These are phyloP conservation scores for Annulohypoxylon bovei DNA, from an alignment of 495 filamentous ascomycete genomes.

Conservation along the genomic window DNA sequence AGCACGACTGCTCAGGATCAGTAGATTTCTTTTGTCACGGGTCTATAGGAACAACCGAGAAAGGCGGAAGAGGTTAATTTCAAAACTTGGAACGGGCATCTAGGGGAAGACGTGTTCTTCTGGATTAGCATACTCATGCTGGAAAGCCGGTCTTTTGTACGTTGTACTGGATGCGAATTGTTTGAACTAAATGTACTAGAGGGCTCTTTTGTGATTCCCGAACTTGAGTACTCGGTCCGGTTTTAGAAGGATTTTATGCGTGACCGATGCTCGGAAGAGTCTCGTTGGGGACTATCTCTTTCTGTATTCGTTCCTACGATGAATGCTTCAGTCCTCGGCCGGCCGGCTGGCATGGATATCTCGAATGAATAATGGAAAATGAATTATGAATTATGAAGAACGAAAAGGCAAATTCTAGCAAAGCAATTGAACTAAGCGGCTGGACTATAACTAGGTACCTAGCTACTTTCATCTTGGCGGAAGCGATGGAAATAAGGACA, in stretches of 20 bases:
- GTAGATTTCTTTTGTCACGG: constrained; percentile 24
- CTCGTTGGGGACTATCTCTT: constrained; percentile 9
- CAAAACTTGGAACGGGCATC: constrained; percentile 38
- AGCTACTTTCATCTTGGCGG: background rate
- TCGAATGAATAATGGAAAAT: background rate
- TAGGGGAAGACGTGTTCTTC: constrained; percentile 16
- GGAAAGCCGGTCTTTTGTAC: constrained; percentile 42
- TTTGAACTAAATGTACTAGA: constrained; percentile 26
- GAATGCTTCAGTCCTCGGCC: background rate
- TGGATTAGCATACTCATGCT: constrained; percentile 13
- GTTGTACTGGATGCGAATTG: constrained; percentile 31
- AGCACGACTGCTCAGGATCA: constrained; percentile 27
- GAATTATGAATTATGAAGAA: no score
- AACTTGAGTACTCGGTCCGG: constrained; percentile 3
- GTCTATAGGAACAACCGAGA: constrained; percentile 28
- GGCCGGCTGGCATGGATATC: constrained; percentile 3
- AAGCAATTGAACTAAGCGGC: background rate
- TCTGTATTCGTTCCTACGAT: constrained; percentile 7
- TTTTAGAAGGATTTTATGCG: constrained; percentile 11
- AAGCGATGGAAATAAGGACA: background rate
- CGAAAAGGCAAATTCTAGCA: background rate
- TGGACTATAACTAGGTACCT: background rate
- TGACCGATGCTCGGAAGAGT: constrained; percentile 21
- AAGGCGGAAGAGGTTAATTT: constrained; percentile 22
- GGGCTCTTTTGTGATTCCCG: constrained; percentile 3